Evolutionary conservation across 306 rosid genomes (phyloP), one percentile per base, ranked within the genome.

Genomic region (Elaeagnus macrophylla): DNA sequence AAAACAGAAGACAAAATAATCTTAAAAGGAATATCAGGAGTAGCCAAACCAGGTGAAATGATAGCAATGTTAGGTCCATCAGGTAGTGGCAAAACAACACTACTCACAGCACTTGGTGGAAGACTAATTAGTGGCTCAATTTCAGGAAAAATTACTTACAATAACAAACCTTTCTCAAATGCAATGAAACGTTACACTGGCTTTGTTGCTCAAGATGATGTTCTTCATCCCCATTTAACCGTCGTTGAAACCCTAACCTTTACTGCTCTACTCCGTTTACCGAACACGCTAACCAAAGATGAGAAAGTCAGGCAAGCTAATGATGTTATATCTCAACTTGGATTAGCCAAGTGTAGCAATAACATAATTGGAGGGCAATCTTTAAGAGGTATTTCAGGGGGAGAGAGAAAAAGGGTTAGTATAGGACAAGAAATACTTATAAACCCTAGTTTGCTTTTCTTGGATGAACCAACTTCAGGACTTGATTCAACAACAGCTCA

Each of bases 11-110:
- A 76, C 59, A 84, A 74, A 66, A 17, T 57, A 18, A 84, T 88
- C 6, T 45, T 88, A 10, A 88, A 78, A 43, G 78, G 85, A 38
- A 46, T 84, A 8, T 66, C 68, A 0, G 94, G 96, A 0, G 52
- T 69, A n/a, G 91, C 78, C n/a, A 25, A 72, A 48, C 88, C 88
- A 0, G 94, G 91, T 8, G 94, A 88, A 53, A 70, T 88, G 60
- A 57, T 88, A 15, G 96, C 94, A 18, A 84, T 84, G 90, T 36
- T 88, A 9, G 96, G 96, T 15, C 96, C 96, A 13, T 88, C 96
- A 0, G 96, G 96, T 9, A 81, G 91, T 16, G 96, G 96, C 50
- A 88, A 88, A 72, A 88, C 96, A 9, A 84, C 96, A 2, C 75
- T 88, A 0, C 61, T 88, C 1, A 80, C 88, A 5, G 91, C 94